phyloP scores from a whole-genome alignment of 2,329 filamentous ascomycete genomes.

The Xylariaceae sp. region DNA sequence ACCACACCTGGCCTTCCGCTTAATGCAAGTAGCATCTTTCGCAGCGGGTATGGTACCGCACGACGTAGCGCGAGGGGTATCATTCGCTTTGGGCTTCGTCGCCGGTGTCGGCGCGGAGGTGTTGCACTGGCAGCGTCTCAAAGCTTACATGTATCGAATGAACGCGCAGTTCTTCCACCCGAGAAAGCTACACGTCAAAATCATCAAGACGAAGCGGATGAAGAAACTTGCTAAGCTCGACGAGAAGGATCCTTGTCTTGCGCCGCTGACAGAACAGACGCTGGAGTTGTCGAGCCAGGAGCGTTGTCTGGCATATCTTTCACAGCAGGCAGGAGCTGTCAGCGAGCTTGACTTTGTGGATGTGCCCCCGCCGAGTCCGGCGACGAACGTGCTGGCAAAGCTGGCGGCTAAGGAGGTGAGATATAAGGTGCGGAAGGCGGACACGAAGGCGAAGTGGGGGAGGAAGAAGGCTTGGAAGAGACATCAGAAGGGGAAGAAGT shows the following conservation, averaged over 20 bases:
- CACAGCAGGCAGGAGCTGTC: conserved; percentile 8
- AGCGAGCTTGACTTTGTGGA: conserved; percentile 17
- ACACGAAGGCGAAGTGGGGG: conserved; percentile 15
- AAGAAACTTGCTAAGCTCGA: conserved; percentile 21
- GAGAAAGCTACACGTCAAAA: conserved; percentile 28
- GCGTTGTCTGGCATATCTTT: conserved; percentile 21
- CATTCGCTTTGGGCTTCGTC: conserved; percentile 17
- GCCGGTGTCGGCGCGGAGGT: conserved; percentile 21
- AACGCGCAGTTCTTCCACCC: conserved; percentile 32
- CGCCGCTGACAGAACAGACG: conserved; percentile 19
- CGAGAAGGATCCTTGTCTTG: conserved; percentile 17
- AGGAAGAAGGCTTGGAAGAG: conserved; percentile 27
- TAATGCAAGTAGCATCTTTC: conserved; percentile 23
- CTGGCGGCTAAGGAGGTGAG: conserved; percentile 26
- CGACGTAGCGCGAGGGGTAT: conserved; percentile 21
- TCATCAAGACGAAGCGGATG: conserved; percentile 25
- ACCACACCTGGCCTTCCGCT: conserved; percentile 27
- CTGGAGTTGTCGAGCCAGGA: conserved; percentile 22
- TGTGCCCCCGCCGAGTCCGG: conserved; percentile 11
- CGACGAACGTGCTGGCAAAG: conserved; percentile 22
- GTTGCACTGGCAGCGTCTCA: conserved; percentile 25
- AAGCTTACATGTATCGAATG: conserved; percentile 26
- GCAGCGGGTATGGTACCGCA: conserved; percentile 28
- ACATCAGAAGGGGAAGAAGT: conserved; percentile 22
- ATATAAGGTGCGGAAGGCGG: conserved; percentile 19